Percentiles rank a stretch among this genome's conserved stretches.
These are phyloP conservation scores for Volvox africanus DNA, from an alignment of 139 green algal genomes.

Conservation along the genomic window DNA sequence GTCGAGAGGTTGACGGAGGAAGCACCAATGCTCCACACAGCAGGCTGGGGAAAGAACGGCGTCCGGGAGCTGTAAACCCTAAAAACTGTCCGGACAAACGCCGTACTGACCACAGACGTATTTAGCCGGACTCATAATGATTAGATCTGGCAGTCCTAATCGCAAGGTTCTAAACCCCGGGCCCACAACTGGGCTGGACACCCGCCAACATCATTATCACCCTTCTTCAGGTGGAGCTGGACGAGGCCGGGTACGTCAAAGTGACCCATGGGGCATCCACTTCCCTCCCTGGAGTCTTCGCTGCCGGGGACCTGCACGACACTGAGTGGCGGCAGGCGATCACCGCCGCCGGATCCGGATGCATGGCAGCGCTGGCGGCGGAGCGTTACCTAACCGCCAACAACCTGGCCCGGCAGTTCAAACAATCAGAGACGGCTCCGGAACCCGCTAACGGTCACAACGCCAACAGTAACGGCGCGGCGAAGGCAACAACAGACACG, in stretches of 20 bases:
- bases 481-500: constrained; percentile 40
- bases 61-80: too few relatives aligned
- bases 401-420: constrained; percentile 66
- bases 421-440: constrained; percentile 50
- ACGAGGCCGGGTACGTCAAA: constrained; percentile 93
- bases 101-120: too few relatives aligned
- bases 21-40: too few relatives aligned
- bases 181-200: too few relatives aligned
- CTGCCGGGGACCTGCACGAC: constrained; percentile 95
- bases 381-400: constrained; percentile 93
- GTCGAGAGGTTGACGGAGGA: too few relatives aligned
- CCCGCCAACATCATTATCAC: too few relatives aligned
- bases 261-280: constrained; percentile 81
- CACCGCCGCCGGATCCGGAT: constrained; percentile 95
- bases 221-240: constrained; percentile 79
- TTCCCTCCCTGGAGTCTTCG: constrained; percentile 90
- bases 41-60: too few relatives aligned
- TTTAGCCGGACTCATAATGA: too few relatives aligned
- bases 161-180: too few relatives aligned
- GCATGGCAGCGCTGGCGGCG: constrained; percentile 92
- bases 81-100: too few relatives aligned
- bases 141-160: too few relatives aligned
- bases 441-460: background rate
- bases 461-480: background rate
- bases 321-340: constrained; percentile 94